phyloP scores from a whole-genome alignment of 2,329 filamentous ascomycete genomes.

The Didymella arachidicola region DNA sequence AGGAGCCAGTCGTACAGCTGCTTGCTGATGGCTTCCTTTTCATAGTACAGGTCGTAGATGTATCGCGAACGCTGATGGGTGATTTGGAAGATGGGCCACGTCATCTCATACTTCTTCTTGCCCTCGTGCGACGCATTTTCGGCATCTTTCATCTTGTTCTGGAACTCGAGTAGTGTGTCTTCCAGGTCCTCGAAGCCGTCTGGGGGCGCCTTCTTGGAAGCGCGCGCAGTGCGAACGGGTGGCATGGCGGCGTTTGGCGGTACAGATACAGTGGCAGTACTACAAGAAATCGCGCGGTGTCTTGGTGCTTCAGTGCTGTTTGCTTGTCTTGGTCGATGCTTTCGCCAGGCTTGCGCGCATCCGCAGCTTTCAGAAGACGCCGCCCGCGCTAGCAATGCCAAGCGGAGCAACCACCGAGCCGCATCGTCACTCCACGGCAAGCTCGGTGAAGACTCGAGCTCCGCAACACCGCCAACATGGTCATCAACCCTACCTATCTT shows the following conservation, averaged over 20 bases:
- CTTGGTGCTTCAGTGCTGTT: not conserved
- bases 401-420: slow-evolving; percentile 38
- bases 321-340: not conserved
- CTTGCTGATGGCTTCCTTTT: slow-evolving; percentile 94
- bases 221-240: slow-evolving; percentile 72
- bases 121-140: slow-evolving; percentile 83
- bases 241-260: slow-evolving; percentile 65
- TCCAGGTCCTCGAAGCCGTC: slow-evolving; percentile 89
- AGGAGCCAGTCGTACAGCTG: slow-evolving; percentile 93
- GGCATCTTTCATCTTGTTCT: slow-evolving; percentile 93
- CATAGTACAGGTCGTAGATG: slow-evolving; percentile 97
- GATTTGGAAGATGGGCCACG: slow-evolving; percentile 98
- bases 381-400: slow-evolving; percentile 43
- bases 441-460: slow-evolving; percentile 33
- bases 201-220: slow-evolving; percentile 81
- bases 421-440: slow-evolving; percentile 43
- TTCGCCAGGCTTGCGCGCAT: slow-evolving; percentile 19
- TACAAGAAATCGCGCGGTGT: not conserved
- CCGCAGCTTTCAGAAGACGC: slow-evolving; percentile 28
- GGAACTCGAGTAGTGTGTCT: slow-evolving; percentile 83
- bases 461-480: slow-evolving; percentile 61
- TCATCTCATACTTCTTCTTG: slow-evolving; percentile 87
- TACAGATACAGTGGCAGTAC: not conserved
- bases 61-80: slow-evolving; percentile 91
- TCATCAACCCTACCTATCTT: slow-evolving; percentile 92